Conservation (phyloP, 768 basidiomycete genomes). For the Lactifluus piperatus region DNA sequence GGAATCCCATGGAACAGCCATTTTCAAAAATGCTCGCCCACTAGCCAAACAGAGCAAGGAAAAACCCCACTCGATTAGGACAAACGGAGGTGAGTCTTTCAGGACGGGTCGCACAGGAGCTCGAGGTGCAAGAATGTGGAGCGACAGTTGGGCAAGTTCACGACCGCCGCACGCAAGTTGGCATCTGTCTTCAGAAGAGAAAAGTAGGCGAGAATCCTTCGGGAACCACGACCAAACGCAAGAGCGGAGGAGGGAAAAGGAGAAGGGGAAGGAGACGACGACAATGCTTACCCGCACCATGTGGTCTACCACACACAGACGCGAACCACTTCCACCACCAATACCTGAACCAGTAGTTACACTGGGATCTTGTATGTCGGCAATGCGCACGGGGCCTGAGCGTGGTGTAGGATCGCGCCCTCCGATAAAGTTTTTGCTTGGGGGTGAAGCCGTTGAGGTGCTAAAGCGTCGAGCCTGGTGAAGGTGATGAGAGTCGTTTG, state of each 20-base stretch:
- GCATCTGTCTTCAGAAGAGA: too few relatives aligned
- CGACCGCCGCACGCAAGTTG: constrained; percentile 17
- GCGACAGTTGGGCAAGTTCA: constrained; percentile 46
- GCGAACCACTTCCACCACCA: not conserved
- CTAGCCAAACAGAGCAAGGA: not conserved
- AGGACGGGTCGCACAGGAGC: constrained; percentile 52
- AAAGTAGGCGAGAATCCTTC: constrained; percentile 25
- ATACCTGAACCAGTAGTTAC: too few relatives aligned
- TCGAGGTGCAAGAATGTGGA: constrained; percentile 59
- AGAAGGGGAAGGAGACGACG: too few relatives aligned
- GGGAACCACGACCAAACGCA: too few relatives aligned
- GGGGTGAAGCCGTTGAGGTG: constrained; percentile 32
- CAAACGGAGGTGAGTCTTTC: constrained; percentile 54
- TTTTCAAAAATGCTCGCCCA: not conserved
- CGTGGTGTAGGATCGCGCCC: constrained; percentile 77
- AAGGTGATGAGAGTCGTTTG: constrained; percentile 64
- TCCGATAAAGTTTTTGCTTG: constrained; percentile 28
- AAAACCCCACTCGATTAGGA: constrained; percentile 69
- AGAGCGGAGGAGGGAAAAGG: constrained; percentile 14
- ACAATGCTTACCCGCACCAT: constrained; percentile 33
- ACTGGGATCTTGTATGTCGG: constrained; percentile 47
- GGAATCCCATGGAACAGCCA: constrained; percentile 12
- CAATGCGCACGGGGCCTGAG: constrained; percentile 75
- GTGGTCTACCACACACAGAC: too few relatives aligned
- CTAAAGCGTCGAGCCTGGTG: constrained; percentile 62